Evolutionary conservation across 306 rosid genomes (phyloP).

Genomic region (Malus asiatica): DNA sequence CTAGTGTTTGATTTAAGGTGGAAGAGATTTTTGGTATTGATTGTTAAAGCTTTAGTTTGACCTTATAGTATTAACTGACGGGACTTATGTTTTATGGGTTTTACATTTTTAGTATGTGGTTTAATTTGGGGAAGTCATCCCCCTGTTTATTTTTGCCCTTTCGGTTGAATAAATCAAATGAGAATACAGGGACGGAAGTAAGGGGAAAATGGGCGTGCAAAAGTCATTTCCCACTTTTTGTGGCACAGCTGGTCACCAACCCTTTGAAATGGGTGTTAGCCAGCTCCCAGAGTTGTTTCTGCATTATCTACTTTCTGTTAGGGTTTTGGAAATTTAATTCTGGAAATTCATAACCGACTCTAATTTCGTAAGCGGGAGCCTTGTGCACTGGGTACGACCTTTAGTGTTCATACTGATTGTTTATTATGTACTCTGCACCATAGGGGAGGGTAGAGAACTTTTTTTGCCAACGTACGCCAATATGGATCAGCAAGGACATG

Average conservation of each 20-base stretch:
- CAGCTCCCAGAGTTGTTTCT: neutral
- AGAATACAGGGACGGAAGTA: too few species aligned
- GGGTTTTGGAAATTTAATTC: neutral
- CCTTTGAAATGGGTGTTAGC: neutral
- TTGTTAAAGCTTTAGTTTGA: neutral
- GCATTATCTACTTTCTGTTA: neutral
- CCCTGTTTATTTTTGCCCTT: too few species aligned
- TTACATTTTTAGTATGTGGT: neutral
- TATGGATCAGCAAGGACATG: conserved; percentile 49
- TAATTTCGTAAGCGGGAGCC: neutral
- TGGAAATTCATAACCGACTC: neutral
- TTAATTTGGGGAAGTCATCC: too few species aligned
- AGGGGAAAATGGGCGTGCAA: too few species aligned
- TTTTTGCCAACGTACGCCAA: neutral
- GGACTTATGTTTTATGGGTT: neutral
- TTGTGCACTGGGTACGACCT: too few species aligned
- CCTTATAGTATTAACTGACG: too few species aligned
- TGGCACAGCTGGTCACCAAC: neutral
- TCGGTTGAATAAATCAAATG: too few species aligned
- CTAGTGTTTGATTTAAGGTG: neutral
- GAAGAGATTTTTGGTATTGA: neutral
- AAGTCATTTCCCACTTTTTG: neutral
- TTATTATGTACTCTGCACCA: neutral
- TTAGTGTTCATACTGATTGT: neutral
- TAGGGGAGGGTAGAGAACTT: neutral